phyloP scores from a whole-genome alignment of 192 early-diverging fungal genomes.

The Fimicolochytrium jonesii region DNA sequence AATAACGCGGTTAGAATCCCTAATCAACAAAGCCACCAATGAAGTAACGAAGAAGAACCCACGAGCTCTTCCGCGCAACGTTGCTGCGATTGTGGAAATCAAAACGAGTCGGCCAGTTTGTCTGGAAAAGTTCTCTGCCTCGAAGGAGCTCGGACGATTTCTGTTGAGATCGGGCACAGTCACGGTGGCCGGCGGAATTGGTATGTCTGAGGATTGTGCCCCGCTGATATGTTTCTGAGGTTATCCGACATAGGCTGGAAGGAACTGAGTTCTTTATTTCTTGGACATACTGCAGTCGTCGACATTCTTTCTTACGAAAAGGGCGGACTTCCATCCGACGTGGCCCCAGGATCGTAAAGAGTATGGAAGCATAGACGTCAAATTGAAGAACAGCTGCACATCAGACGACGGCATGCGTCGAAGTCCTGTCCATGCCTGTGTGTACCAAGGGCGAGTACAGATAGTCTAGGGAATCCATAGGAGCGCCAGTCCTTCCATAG shows the following conservation, averaged over 20 bases:
- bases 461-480: too few species aligned
- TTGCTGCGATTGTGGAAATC: conserved; percentile 83
- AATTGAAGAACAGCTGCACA: too few species aligned
- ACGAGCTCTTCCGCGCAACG: conserved; percentile 46
- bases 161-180: conserved; percentile 81
- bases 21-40: conserved; percentile 76
- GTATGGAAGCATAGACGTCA: too few species aligned
- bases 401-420: too few species aligned
- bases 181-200: conserved; percentile 82
- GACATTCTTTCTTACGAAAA: conserved; percentile 22
- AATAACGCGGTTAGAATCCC: conserved; percentile 70
- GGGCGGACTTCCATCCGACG: conserved; percentile 1
- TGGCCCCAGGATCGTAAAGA: not conserved
- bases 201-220: not conserved
- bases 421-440: too few species aligned
- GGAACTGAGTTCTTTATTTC: not conserved
- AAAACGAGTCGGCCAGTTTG: conserved; percentile 70
- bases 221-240: not conserved
- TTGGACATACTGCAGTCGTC: not conserved
- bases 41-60: conserved; percentile 85
- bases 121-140: conserved; percentile 77
- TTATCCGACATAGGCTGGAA: not conserved
- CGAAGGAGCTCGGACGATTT: conserved; percentile 84
- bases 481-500: too few species aligned
- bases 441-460: too few species aligned